Base-by-base conservation (phyloP, 768 basidiomycete genomes). In the Boletus rex-veris region DNA sequence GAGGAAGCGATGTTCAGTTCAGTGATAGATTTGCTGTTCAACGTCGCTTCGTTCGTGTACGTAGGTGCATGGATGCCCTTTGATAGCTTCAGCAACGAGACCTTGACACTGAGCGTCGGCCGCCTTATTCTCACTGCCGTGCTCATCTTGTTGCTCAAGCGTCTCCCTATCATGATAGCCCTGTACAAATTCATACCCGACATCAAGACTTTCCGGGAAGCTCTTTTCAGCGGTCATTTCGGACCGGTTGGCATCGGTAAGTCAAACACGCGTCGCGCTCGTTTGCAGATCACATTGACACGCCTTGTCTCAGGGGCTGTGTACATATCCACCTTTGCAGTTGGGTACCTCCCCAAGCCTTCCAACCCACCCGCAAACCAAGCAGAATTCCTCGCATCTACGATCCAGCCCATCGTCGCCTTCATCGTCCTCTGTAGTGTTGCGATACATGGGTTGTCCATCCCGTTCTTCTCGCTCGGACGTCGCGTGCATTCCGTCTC, bases 51-150 rank as follows among this genome's bases (percentile, higher is more conserved):
- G 4, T 98, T 98, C 75, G 85, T 98, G 47, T 98, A 89, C 66
- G 88, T 98, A 56, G 97, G 97, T 55, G 95, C 96, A 33, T 94
- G 95, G 86, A 95, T 95, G 82, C 97, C 97, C 1, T 98, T 99
- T 72, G 69, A 79, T 64, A 77, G 79, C 45, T 98, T 96, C 75
- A 73, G 76, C 54, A 79, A 91, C 66, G 71, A 73, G 9, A 75
- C 73, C 40, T 75, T 88, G 60, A 86, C 86, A 2, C 75, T 99
- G 45, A 81, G 77, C 40, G 85, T 90, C 10, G 92, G 93, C 90
- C 77, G 94, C 28, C 78, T 99, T 18, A 71, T 97, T 47, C 85
- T 92, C 37, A 80, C 95, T 46, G 89, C 89, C 3, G 77, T 98
- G 48, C 76, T 88, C 48, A 80, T 98, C n/a, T 75, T 99, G 47